These are phyloP conservation scores for Phaeotremella skinneri DNA, from an alignment of 768 basidiomycete genomes.

Conservation along the genomic window DNA sequence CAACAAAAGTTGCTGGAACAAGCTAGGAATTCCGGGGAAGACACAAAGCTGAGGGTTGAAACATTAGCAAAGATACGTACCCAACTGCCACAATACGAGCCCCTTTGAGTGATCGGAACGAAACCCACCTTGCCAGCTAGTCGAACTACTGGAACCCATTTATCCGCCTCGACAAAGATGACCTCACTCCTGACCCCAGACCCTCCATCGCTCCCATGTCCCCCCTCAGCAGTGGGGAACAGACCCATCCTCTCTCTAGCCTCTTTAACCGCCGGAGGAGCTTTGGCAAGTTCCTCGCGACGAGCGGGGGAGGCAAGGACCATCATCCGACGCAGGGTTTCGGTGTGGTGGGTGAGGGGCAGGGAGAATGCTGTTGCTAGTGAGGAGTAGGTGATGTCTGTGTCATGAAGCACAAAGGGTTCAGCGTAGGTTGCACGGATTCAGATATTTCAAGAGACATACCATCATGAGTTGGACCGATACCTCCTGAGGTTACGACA, in stretches of 20 bases:
- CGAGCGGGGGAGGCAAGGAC: constrained; percentile 55
- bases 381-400: constrained; percentile 82
- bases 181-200: constrained; percentile 62
- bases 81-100: neutral
- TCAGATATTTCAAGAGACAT: constrained; percentile 27
- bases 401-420: neutral
- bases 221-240: constrained; percentile 59
- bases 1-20: constrained; percentile 79
- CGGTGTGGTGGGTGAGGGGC: constrained; percentile 67
- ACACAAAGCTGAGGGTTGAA: constrained; percentile 65
- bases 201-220: constrained; percentile 40
- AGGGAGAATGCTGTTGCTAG: constrained; percentile 78
- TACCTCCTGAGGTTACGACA: constrained; percentile 86
- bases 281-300: constrained; percentile 61
- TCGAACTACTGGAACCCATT: constrained; percentile 92
- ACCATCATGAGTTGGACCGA: constrained; percentile 90
- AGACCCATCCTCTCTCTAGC: constrained; percentile 86
- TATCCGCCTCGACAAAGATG: constrained; percentile 70
- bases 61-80: constrained; percentile 4
- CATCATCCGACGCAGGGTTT: constrained; percentile 72
- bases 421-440: neutral
- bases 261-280: constrained; percentile 69
- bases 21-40: constrained; percentile 82
- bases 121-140: constrained; percentile 64
- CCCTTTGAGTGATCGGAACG: no score